phyloP scores from a whole-genome alignment of 1,284 basidiomycete genomes.

The Sporisorium exsertum region DNA sequence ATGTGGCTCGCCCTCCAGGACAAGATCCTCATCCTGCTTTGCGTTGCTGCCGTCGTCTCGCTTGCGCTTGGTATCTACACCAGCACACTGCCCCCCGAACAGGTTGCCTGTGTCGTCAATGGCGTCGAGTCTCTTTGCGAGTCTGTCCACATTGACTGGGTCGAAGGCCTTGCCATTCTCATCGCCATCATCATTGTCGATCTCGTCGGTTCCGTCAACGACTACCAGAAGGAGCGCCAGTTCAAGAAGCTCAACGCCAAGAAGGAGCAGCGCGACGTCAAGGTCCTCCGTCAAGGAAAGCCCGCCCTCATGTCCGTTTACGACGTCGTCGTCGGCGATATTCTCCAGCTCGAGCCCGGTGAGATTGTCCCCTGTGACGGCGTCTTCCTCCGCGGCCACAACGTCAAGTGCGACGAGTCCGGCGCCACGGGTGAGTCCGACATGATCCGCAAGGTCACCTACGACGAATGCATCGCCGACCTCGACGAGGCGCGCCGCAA shows the following conservation, averaged over 20 bases:
- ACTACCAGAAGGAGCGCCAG: slow-evolving; percentile 97
- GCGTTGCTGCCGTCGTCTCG: slow-evolving; percentile 90
- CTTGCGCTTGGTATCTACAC: slow-evolving; percentile 94
- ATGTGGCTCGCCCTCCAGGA: slow-evolving; percentile 97
- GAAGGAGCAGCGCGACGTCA: slow-evolving; percentile 93
- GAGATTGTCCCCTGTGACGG: slow-evolving; percentile 96
- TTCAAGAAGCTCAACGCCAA: slow-evolving; percentile 92
- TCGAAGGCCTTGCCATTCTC: slow-evolving; percentile 97
- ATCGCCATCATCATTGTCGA: slow-evolving; percentile 78
- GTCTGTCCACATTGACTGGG: slow-evolving; percentile 80
- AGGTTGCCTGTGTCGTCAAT: slow-evolving; percentile 71
- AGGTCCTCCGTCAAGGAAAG: slow-evolving; percentile 85
- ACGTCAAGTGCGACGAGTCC: slow-evolving; percentile 95
- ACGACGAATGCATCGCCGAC: slow-evolving; percentile 78
- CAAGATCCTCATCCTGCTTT: slow-evolving; percentile 90
- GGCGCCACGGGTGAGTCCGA: slow-evolving; percentile 96
- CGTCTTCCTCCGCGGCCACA: slow-evolving; percentile 90
- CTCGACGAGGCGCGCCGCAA: slow-evolving; percentile 66
- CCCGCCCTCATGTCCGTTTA: slow-evolving; percentile 83
- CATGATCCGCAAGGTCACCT: slow-evolving; percentile 88
- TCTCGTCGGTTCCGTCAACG: slow-evolving; percentile 84
- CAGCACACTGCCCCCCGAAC: slow-evolving; percentile 78
- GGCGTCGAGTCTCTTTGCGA: slow-evolving; percentile 53
- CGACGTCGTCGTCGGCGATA: slow-evolving; percentile 92
- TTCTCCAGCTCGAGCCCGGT: slow-evolving; percentile 91